Conservation (phyloP, 805 yeast genomes). For the Blastobotrys americana region DNA sequence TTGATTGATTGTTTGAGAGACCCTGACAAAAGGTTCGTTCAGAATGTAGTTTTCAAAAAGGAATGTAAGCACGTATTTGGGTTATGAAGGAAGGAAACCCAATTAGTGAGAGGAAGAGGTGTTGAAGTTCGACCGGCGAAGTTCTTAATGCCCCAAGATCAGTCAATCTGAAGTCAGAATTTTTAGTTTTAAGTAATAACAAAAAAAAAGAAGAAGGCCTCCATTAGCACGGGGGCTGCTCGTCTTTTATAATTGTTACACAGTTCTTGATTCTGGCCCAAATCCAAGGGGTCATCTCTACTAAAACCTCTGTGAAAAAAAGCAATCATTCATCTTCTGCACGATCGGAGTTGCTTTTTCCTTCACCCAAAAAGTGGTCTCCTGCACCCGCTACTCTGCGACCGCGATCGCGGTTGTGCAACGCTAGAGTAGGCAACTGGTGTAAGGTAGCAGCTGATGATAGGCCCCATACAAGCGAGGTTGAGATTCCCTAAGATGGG, state of each 20-base stretch:
- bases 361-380: not conserved
- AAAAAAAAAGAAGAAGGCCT: not conserved
- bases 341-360: not conserved
- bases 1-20: too few relatives aligned
- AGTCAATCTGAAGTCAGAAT: not conserved
- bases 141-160: not conserved
- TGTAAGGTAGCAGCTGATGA: too few relatives aligned
- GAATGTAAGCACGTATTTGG: too few relatives aligned
- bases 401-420: not conserved
- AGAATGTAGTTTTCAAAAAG: too few relatives aligned
- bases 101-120: not conserved
- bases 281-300: too few relatives aligned
- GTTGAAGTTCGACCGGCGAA: not conserved
- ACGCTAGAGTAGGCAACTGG: too few relatives aligned
- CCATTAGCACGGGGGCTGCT: not conserved
- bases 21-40: too few relatives aligned
- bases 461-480: too few relatives aligned
- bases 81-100: not conserved
- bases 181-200: too few relatives aligned
- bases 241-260: not conserved
- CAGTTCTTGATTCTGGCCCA: too few relatives aligned
- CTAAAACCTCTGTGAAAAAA: too few relatives aligned
- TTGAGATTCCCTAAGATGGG: too few relatives aligned
- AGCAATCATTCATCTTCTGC: not conserved
- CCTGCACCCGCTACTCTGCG: not conserved